Evolutionary conservation across 2,329 filamentous ascomycete species (phyloP).

Genomic region (Pleoardoris graminearum): DNA sequence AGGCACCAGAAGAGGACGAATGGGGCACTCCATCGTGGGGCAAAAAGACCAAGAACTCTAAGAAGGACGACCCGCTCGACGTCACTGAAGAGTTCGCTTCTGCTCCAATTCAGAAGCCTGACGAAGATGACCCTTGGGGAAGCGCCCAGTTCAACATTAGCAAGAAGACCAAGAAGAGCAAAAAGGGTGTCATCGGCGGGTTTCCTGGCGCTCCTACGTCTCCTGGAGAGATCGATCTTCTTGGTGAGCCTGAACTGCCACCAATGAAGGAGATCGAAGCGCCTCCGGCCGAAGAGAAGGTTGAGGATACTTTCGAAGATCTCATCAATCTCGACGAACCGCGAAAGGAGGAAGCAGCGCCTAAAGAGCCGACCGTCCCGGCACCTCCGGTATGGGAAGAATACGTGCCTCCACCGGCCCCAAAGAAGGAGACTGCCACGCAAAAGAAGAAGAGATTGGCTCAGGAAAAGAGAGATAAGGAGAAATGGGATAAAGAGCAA

Average conservation of each 20-base stretch:
- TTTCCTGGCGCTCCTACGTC: slow-evolving; percentile 54
- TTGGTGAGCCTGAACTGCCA: slow-evolving; percentile 32
- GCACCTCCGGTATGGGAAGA: slow-evolving; percentile 38
- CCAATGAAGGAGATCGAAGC: slow-evolving; percentile 60
- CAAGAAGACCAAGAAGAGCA: slow-evolving; percentile 61
- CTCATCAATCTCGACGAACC: slow-evolving; percentile 40
- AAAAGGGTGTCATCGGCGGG: slow-evolving; percentile 56
- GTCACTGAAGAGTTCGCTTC: slow-evolving; percentile 46
- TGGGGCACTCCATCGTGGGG: slow-evolving; percentile 61
- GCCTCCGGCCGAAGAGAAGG: slow-evolving; percentile 46
- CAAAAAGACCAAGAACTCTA: slow-evolving; percentile 48
- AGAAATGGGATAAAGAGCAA: slow-evolving; percentile 40
- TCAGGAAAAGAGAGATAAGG: slow-evolving; percentile 44
- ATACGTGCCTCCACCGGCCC: slow-evolving; percentile 21
- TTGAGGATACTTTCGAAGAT: slow-evolving; percentile 43
- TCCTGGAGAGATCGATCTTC: slow-evolving; percentile 51
- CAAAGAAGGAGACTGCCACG: slow-evolving; percentile 24
- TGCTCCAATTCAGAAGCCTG: slow-evolving; percentile 49
- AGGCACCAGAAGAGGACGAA: slow-evolving; percentile 56
- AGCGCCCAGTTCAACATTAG: slow-evolving; percentile 46
- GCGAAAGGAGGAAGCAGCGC: slow-evolving; percentile 26
- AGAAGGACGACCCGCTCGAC: slow-evolving; percentile 46
- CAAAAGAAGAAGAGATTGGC: slow-evolving; percentile 30
- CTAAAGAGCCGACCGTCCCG: slow-evolving; percentile 21
- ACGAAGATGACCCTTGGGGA: slow-evolving; percentile 47